phyloP scores from a whole-genome alignment of 345 rosid genomes.

The Moricandia moricandioides region DNA sequence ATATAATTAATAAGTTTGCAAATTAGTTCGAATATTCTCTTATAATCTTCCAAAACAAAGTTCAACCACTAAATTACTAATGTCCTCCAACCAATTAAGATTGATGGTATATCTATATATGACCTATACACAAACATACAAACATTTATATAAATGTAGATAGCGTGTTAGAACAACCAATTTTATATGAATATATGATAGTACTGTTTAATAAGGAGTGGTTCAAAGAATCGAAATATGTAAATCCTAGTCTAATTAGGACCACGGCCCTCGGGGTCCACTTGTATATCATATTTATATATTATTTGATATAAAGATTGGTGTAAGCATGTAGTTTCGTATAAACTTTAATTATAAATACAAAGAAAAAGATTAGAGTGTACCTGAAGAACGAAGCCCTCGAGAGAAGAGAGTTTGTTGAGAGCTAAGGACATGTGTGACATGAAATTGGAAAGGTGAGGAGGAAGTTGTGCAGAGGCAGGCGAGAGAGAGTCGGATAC shows the following conservation, averaged over 20 bases:
- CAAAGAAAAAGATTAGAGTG: not conserved
- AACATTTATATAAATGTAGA: slow-evolving; percentile 13
- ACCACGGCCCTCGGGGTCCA: slow-evolving; percentile 28
- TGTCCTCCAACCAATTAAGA: slow-evolving; percentile 6
- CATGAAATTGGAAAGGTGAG: slow-evolving; percentile 90
- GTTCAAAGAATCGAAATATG: slow-evolving; percentile 29
- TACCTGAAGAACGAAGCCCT: slow-evolving; percentile 95
- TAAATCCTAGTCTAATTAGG: slow-evolving; percentile 19
- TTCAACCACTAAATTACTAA: slow-evolving; percentile 14
- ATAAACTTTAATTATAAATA: not conserved
- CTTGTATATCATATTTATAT: not conserved
- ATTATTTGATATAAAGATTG: not conserved
- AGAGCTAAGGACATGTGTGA: slow-evolving; percentile 94
- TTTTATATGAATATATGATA: slow-evolving; percentile 4
- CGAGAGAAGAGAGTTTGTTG: slow-evolving; percentile 86
- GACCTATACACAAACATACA: slow-evolving; percentile 21
- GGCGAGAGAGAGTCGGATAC: slow-evolving; percentile 67
- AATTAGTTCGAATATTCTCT: slow-evolving; percentile 5
- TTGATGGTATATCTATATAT: slow-evolving; percentile 5
- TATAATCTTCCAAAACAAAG: slow-evolving; percentile 5
- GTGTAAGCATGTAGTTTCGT: not conserved
- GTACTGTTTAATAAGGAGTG: slow-evolving; percentile 28
- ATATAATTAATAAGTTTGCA: not conserved
- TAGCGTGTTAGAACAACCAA: slow-evolving; percentile 33
- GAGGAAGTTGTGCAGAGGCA: slow-evolving; percentile 71